Conservation (phyloP, 257 asterid species). For the Solanum pinnatisectum region DNA sequence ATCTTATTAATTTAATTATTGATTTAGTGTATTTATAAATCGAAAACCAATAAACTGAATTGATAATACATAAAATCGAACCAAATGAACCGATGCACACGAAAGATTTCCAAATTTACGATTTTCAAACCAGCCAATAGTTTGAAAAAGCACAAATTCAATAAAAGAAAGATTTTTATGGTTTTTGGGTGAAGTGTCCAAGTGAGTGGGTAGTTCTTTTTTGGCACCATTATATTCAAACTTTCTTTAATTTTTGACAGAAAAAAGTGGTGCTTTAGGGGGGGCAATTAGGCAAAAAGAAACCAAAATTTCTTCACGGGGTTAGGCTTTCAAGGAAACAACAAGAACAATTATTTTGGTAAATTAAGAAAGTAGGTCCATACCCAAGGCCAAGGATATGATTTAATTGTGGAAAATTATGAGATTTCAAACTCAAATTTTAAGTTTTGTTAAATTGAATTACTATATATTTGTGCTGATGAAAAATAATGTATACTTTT, state of each 20-base stretch:
- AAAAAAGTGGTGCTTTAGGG: neutral
- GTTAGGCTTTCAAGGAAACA: constrained; percentile 4
- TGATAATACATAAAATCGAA: no score
- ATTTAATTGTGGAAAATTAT: neutral
- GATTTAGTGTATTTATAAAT: no score
- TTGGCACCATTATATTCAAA: constrained; percentile 5
- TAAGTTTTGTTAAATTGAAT: neutral
- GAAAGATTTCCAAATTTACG: neutral
- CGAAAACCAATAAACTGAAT: no score
- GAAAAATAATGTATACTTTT: neutral
- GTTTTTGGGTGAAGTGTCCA: neutral
- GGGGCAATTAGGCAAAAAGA: neutral
- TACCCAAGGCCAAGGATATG: neutral
- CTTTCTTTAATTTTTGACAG: neutral
- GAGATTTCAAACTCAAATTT: neutral
- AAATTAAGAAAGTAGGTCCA: neutral
- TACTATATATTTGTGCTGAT: neutral
- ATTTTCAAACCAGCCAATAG: neutral
- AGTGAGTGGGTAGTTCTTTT: neutral
- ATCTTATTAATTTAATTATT: no score
- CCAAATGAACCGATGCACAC: no score
- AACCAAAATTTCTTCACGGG: neutral
- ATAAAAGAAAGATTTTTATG: neutral
- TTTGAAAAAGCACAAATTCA: neutral
- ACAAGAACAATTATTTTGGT: neutral